Percentiles rank a stretch among this genome's conserved stretches.
phyloP scores from a whole-genome alignment of 169 alveolate species.

The Plasmodium gonderi region DNA sequence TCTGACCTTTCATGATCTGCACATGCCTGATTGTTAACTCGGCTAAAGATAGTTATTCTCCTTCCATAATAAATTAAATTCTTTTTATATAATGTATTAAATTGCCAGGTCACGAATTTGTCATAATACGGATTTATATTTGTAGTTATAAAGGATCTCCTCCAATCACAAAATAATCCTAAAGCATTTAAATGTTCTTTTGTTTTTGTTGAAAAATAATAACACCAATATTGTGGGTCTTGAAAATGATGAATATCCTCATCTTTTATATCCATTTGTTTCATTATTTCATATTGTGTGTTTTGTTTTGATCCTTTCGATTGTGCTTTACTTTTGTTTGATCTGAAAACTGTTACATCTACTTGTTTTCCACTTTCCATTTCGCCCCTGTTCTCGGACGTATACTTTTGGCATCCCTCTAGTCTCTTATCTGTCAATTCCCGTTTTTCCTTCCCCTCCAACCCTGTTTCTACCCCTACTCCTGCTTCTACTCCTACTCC shows the following conservation, averaged over 20 bases:
- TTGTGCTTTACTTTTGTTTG: slow-evolving; percentile 88
- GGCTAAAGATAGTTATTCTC: slow-evolving; percentile 94
- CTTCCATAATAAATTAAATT: slow-evolving; percentile 86
- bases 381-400: background rate
- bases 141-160: slow-evolving; percentile 99
- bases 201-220: slow-evolving; percentile 97
- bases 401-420: background rate
- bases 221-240: slow-evolving; percentile 97
- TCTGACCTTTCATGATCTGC: slow-evolving; percentile 97
- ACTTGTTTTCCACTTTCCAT: background rate
- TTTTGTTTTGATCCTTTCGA: slow-evolving; percentile 89
- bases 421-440: background rate
- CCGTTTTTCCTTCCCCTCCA: background rate
- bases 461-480: background rate
- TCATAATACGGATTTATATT: slow-evolving; percentile 98
- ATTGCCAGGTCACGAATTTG: slow-evolving; percentile 97
- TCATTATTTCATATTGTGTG: slow-evolving; percentile 93
- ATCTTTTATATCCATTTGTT: slow-evolving; percentile 93
- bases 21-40: slow-evolving; percentile 96
- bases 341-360: slow-evolving; percentile 82
- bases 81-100: slow-evolving; percentile 90
- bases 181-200: slow-evolving; percentile 91
- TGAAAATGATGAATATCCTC: slow-evolving; percentile 95
- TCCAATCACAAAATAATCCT: slow-evolving; percentile 94
- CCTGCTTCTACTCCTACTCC: background rate